These are phyloP conservation scores for Cytospora piceicola DNA, from an alignment of 2,329 filamentous ascomycete species.

Conservation along the genomic window DNA sequence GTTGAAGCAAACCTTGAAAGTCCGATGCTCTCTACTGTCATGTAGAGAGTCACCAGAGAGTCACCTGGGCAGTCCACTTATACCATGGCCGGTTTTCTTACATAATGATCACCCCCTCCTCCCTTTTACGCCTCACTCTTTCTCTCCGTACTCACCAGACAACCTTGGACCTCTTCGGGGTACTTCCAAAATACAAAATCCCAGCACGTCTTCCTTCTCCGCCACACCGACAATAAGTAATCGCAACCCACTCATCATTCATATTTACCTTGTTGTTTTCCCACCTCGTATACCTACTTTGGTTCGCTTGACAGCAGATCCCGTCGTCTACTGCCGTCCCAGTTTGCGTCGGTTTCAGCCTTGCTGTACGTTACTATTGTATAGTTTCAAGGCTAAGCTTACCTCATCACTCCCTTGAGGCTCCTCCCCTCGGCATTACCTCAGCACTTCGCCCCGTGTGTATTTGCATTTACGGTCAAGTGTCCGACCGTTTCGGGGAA, in stretches of 20 bases:
- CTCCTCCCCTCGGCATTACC: conserved; percentile 4
- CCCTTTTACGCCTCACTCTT: conserved; percentile 4
- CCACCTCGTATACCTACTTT: conserved; percentile 11
- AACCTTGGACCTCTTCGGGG: conserved; percentile 6
- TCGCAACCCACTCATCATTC: conserved; percentile 17
- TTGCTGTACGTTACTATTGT: conserved; percentile 15
- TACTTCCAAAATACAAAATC: conserved; percentile 11
- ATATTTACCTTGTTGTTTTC: conserved; percentile 8
- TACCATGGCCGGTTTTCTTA: conserved; percentile 17
- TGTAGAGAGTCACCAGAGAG: conserved; percentile 7
- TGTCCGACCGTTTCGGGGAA: conserved; percentile 21
- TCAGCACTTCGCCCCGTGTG: conserved; percentile 2
- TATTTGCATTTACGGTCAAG: conserved; percentile 15
- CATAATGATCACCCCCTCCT: conserved; percentile 20
- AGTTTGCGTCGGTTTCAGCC: conserved; percentile 19
- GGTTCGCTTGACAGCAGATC: conserved; percentile 20
- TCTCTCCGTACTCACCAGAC: neutral
- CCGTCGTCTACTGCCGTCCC: conserved; percentile 16
- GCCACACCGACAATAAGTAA: conserved; percentile 24
- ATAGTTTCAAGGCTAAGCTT: conserved; percentile 16
- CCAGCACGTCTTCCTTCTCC: conserved; percentile 20
- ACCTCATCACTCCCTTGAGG: conserved; percentile 27
- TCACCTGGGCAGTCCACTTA: conserved; percentile 27
- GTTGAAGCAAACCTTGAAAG: conserved; percentile 5
- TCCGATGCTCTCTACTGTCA: neutral